Conservation (phyloP, 192 early-diverging fungal genomes). For the Podochytrium sp. region DNA sequence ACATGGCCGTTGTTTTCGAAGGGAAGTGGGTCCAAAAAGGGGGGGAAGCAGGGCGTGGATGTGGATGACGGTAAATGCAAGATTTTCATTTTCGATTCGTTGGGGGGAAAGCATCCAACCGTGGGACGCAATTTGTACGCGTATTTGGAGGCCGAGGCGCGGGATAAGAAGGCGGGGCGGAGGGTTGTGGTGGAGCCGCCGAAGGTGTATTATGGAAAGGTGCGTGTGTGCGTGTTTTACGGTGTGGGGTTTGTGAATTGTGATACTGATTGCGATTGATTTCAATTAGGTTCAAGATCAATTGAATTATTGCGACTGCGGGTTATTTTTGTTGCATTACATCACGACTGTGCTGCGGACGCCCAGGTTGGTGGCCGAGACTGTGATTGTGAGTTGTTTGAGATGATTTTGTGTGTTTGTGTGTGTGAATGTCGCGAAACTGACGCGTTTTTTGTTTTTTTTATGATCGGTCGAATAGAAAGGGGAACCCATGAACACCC, state of each 20-base stretch:
- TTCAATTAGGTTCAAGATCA: conserved; percentile 63
- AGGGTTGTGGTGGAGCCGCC: background rate
- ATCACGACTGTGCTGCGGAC: conserved; percentile 69
- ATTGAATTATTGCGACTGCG: conserved; percentile 84
- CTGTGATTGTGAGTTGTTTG: conserved; percentile 15
- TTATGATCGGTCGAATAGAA: conserved; percentile 13
- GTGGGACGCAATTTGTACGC: conserved; percentile 42
- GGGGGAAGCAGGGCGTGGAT: background rate
- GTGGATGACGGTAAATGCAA: conserved; percentile 35
- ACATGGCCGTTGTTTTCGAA: background rate
- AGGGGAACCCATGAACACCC: background rate
- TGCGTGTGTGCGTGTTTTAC: conserved; percentile 14
- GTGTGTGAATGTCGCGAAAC: background rate
- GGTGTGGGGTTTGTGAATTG: background rate
- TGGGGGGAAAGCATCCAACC: conserved; percentile 51
- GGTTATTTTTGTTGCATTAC: conserved; percentile 83
- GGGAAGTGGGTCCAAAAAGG: background rate
- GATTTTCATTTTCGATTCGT: conserved; percentile 71
- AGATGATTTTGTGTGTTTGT: background rate
- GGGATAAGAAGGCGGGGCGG: conserved; percentile 43
- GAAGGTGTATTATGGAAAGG: conserved; percentile 63
- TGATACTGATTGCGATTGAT: too few relatives aligned
- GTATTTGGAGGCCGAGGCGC: conserved; percentile 52
- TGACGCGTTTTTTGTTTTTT: background rate
- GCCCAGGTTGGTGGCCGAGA: conserved; percentile 31